Evolutionary conservation across 768 basidiomycete genomes (phyloP), one percentile per base, ranked within the genome.

Genomic region (Daedalea quercina): DNA sequence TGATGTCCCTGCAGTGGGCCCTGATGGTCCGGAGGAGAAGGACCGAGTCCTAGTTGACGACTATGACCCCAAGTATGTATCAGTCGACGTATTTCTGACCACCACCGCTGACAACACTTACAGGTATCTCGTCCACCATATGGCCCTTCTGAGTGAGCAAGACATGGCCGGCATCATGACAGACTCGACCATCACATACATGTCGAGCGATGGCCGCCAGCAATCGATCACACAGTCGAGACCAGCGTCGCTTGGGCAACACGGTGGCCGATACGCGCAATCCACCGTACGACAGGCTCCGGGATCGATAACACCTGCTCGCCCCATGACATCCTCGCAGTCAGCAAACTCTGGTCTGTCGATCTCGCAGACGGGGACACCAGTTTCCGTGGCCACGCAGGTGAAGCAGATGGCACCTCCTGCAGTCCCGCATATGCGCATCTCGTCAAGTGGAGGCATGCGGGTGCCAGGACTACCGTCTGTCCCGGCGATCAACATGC

Each of bases 21-120:
- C 80, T 2, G 75, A 77, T 44, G 84, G 85, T 11, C 54, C 76
- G 3, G 87, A 90, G 15, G 88, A 89, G 61, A 79, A 83, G 45
- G 80, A 84, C 52, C 75, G 88, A 8, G 65, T 77, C 0, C 67
- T 90, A n/a, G 64, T 90, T 8, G 87, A 91, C 57, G 89, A 90
- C 54, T 87, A 76, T 57, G 76, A 81, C 44, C 65, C 79, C 6
- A 75, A 77, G 80, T 74, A 35, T 67, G 63, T 34, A 19, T 44
- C 40, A 7, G 15, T 35, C 8, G 17, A 1, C 46, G 20, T 42
- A 26, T 7, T 33, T 25, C 34, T 26, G 46, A 24, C 31, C 56
- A 24, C 1, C 33, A 47, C 12, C 19, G 22, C 53, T 62, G 42
- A 56, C 45, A 13, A 9, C 22, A 17, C 48, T n/a, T 40, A 22